Base-by-base conservation (phyloP, 2,329 filamentous ascomycete genomes). In the Aureobasidium sp. region DNA sequence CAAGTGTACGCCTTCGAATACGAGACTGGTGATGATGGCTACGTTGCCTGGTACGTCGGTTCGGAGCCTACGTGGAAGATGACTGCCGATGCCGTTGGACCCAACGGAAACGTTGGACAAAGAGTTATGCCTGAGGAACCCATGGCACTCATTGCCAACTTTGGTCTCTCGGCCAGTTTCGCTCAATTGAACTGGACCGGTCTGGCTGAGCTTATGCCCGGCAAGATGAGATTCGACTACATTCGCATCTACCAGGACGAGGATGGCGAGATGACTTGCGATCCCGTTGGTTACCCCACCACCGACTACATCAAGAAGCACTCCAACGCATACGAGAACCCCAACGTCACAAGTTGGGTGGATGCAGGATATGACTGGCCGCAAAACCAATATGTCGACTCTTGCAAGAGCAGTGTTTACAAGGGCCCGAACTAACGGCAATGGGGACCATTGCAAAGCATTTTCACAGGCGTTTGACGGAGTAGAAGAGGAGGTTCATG, bases 91-190 rank as follows among this genome's bases (percentile, higher is more conserved):
- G 78, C 86, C 2, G 74, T 88, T 16, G 82, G 86, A 5, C 83
- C 86, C 1, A 89, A 89, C 64, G 87, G 86, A 62, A 90, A 90
- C 68, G 75, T 90, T 61, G 86, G 85, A 7, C 83, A 86, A 66
- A 78, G 87, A 65, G 73, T 81, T 25, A 82, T 89, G 57, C 85
- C 86, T 0, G 75, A 84, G 66, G 87, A 90, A 69, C 87, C 87
- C 2, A 80, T 90, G 83, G 70, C 84, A 1, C 74, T 89, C n/a
- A 78, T 89, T 66, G 79, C 85, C 75, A 90, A 90, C 69, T 82
- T 89, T 67, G 87, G 87, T 67, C 88, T 90, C 82, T 86, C 83
- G 5, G 79, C 79, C 67, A 83, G 81, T 72, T 89, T 89, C 71
- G 83, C 86, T 0, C 71, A 77, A 5, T 75, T 89, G 64, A 84